Evolutionary conservation across 2,329 filamentous ascomycete species (phyloP).

Genomic region (Phaeosphaeriaceae sp.): DNA sequence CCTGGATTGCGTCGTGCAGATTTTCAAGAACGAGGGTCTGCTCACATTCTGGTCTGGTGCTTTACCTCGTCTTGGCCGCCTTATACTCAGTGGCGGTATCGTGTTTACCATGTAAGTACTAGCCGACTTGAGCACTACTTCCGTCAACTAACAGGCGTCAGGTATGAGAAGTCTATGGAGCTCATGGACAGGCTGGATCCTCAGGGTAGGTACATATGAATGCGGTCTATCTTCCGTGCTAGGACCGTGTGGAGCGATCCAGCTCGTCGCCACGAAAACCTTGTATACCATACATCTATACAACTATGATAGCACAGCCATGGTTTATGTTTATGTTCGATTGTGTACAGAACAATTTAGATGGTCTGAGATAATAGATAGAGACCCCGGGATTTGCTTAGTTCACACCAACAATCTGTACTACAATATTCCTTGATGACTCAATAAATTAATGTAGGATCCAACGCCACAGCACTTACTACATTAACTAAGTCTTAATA

Average conservation of each 20-base stretch:
- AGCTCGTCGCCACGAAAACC: background rate
- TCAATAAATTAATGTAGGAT: background rate
- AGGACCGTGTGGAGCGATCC: background rate
- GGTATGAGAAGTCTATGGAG: slow-evolving; percentile 96
- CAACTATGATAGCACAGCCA: background rate
- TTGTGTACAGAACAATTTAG: background rate
- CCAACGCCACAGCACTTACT: background rate
- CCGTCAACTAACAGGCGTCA: slow-evolving; percentile 20
- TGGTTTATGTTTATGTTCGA: background rate
- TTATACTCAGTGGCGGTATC: slow-evolving; percentile 93
- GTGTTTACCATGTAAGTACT: slow-evolving; percentile 87
- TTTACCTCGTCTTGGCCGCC: slow-evolving; percentile 78
- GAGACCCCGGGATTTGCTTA: background rate
- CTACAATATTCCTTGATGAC: background rate
- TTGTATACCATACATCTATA: background rate
- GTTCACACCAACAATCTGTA: background rate
- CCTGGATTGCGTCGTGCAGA: slow-evolving; percentile 79
- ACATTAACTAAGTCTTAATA: background rate
- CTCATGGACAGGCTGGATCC: slow-evolving; percentile 82
- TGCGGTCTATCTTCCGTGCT: background rate
- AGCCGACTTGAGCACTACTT: slow-evolving; percentile 13
- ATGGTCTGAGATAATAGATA: background rate
- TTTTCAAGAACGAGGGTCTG: slow-evolving; percentile 88
- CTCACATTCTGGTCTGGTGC: slow-evolving; percentile 95
- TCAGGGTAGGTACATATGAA: slow-evolving; percentile 77